Percentiles rank a stretch among this genome's conserved stretches.
Evolutionary conservation across 75 land plant species (phyloP).

Genomic region (Cupressus sempervirens): DNA sequence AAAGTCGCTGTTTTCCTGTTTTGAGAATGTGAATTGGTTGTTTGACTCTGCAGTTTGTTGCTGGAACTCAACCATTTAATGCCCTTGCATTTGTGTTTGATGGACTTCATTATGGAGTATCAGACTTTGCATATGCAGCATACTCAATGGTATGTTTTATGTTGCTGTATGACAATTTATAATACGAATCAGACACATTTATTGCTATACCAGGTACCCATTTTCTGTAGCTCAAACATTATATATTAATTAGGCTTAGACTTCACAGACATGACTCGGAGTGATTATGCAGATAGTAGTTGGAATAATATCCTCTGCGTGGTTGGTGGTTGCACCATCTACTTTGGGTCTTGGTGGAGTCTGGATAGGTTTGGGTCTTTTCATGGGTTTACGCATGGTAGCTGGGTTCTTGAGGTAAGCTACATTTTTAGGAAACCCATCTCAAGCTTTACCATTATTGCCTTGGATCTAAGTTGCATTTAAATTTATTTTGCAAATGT

Average conservation of each 20-base stretch:
- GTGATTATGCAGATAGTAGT: conserved; percentile 47
- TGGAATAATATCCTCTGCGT: conserved; percentile 57
- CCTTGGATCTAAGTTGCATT: neutral
- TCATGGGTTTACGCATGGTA: conserved; percentile 79
- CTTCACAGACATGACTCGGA: neutral
- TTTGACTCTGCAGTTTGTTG: conserved; percentile 72
- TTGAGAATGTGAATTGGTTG: neutral
- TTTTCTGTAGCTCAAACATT: neutral
- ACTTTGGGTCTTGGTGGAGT: conserved; percentile 72
- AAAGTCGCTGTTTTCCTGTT: neutral
- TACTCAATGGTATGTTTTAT: conserved; percentile 72
- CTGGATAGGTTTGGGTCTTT: conserved; percentile 78
- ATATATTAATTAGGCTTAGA: neutral
- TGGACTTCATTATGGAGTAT: conserved; percentile 91
- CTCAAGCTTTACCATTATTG: neutral
- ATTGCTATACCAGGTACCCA: neutral
- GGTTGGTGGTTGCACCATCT: conserved; percentile 51
- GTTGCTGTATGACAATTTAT: neutral
- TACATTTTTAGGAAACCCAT: neutral
- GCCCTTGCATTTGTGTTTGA: conserved; percentile 95
- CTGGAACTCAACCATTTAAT: conserved; percentile 89
- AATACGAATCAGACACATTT: neutral
- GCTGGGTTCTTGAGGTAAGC: conserved; percentile 79
- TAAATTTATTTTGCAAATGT: neutral
- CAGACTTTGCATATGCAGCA: conserved; percentile 92